Evolutionary conservation across 805 yeast genomes (phyloP).

Genomic region (Yarrowia osloensis): DNA sequence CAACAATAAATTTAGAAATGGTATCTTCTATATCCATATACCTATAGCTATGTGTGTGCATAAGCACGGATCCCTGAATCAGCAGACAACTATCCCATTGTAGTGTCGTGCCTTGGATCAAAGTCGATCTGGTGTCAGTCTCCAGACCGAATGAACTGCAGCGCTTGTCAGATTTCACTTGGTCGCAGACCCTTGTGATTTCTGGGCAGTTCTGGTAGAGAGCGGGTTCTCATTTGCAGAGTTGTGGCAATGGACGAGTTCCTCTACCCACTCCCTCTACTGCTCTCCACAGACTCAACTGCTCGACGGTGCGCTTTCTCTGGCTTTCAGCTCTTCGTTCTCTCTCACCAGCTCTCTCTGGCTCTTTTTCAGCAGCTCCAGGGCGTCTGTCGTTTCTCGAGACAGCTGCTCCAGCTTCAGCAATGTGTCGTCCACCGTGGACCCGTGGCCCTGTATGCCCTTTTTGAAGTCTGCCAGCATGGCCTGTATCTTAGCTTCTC

Average conservation of each 20-base stretch:
- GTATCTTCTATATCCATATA: background rate
- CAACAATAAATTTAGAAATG: background rate
- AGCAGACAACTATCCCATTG: background rate
- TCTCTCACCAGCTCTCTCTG: conserved; percentile 5
- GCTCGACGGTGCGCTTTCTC: background rate
- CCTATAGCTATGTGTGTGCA: background rate
- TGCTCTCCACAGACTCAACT: background rate
- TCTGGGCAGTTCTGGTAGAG: background rate
- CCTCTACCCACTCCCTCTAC: too few relatives aligned
- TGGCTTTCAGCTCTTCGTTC: background rate
- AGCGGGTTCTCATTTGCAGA: too few relatives aligned
- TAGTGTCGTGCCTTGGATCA: background rate
- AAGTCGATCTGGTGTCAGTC: too few relatives aligned
- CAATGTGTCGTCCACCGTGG: background rate
- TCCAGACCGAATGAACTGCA: too few relatives aligned
- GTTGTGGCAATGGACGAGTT: too few relatives aligned
- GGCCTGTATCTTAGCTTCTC: background rate
- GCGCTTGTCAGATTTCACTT: too few relatives aligned
- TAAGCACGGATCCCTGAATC: background rate
- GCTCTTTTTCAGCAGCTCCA: conserved; percentile 18
- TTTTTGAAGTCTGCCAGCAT: background rate
- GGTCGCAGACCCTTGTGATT: too few relatives aligned
- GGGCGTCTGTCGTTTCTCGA: background rate
- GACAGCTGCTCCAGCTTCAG: background rate
- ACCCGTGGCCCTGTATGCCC: conserved; percentile 7